A percentile compares a stretch with the other conserved stretches of the same genome.
phyloP scores from a whole-genome alignment of 2,329 filamentous ascomycete genomes.

The Aspergillus sp. region DNA sequence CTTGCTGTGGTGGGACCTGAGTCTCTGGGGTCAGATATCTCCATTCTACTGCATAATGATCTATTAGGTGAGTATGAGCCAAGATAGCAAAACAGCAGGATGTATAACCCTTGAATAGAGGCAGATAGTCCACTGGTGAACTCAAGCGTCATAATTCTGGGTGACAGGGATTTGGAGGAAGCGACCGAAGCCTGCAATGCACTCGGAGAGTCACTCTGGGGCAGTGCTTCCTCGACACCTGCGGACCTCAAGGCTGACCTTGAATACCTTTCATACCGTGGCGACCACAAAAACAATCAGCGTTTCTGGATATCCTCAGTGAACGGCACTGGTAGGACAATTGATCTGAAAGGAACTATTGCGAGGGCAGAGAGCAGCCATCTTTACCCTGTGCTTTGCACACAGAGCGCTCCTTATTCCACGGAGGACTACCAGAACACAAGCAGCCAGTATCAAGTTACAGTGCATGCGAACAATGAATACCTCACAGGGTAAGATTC shows the following conservation, averaged over 20 bases:
- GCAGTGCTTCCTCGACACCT: neutral
- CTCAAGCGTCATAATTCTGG: neutral
- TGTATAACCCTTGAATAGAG: neutral
- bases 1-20: neutral
- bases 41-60: slow-evolving; percentile 6
- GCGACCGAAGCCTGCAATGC: neutral
- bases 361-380: neutral
- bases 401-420: slow-evolving; percentile 1
- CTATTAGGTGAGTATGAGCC: neutral
- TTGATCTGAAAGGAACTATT: neutral
- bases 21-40: neutral
- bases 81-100: no score
- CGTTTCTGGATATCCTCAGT: neutral
- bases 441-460: neutral
- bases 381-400: neutral
- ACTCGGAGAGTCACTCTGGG: neutral
- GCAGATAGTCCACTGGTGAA: neutral
- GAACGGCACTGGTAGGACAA: neutral
- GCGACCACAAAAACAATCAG: neutral
- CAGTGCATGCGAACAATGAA: slow-evolving; percentile 7
- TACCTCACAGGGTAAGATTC: slow-evolving; percentile 1
- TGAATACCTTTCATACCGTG: neutral
- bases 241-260: neutral
- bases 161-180: neutral
- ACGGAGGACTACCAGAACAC: slow-evolving; percentile 1